Percentiles rank a stretch among this genome's conserved stretches.
These are phyloP conservation scores for Quercus engelmannii DNA, from an alignment of 306 rosid species.

Conservation along the genomic window DNA sequence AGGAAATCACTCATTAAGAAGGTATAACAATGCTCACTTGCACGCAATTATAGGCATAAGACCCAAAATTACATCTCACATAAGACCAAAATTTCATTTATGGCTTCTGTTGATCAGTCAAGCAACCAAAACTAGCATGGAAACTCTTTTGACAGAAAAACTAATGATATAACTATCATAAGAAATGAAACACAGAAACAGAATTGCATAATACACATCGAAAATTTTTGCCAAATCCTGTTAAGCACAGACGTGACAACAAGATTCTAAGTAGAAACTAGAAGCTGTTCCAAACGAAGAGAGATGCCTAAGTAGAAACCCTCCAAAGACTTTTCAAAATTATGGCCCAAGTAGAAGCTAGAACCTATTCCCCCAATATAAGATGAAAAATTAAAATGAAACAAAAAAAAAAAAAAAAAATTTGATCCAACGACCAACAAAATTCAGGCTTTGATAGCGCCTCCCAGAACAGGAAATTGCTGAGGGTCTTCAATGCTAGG, in stretches of 20 bases:
- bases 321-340: background rate
- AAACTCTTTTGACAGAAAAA: background rate
- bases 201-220: background rate
- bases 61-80: too few species aligned
- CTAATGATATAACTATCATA: background rate
- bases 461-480: background rate
- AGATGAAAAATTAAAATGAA: background rate
- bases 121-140: background rate
- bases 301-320: background rate
- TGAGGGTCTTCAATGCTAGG: background rate
- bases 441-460: background rate
- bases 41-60: too few species aligned
- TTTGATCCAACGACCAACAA: background rate
- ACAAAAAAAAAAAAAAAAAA: background rate
- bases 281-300: background rate
- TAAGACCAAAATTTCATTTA: too few species aligned
- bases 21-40: too few species aligned
- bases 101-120: background rate
- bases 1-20: too few species aligned
- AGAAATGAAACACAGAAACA: background rate
- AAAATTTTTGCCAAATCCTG: background rate
- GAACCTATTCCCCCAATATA: background rate
- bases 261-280: background rate
- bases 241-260: background rate
- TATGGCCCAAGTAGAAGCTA: background rate